Conservation (phyloP, 1,139 yeast species). For the Zygoascus sp. region DNA sequence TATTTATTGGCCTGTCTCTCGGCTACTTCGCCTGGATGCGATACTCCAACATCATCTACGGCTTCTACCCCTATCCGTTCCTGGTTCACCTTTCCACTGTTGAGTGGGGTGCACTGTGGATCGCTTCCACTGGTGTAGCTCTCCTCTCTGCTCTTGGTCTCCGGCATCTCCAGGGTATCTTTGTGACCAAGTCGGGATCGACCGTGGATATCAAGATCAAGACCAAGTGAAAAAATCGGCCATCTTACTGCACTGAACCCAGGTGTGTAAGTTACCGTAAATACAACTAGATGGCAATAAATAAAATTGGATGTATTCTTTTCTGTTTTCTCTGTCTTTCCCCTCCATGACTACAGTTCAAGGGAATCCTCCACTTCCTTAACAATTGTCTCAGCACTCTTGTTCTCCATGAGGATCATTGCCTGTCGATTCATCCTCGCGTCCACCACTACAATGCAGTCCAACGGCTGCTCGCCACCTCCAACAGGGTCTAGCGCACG, state of each 20-base stretch:
- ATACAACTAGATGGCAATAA: background rate
- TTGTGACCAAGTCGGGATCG: background rate
- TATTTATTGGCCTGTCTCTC: constrained; percentile 22
- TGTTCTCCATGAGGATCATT: background rate
- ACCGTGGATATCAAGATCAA: background rate
- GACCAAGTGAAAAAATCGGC: too few relatives aligned
- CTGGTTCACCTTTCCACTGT: constrained; percentile 22
- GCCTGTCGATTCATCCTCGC: constrained; percentile 5
- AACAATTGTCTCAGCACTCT: background rate
- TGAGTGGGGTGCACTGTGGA: constrained; percentile 24
- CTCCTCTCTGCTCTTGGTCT: constrained; percentile 16
- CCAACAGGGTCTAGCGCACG: constrained; percentile 26
- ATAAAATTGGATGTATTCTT: too few relatives aligned
- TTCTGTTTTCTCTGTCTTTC: background rate
- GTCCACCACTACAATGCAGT: constrained; percentile 20
- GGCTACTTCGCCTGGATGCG: constrained; percentile 36
- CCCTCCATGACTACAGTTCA: background rate
- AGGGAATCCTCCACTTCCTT: background rate
- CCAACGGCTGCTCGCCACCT: constrained; percentile 23
- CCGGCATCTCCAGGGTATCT: background rate
- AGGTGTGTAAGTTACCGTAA: too few relatives aligned
- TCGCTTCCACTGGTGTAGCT: constrained; percentile 21
- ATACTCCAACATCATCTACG: constrained; percentile 27
- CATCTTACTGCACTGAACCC: too few relatives aligned
- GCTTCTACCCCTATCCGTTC: constrained; percentile 36